Evolutionary conservation across 2,329 filamentous ascomycete species (phyloP), one percentile per base, ranked within the genome.

Genomic region (Alternaria gaisen): DNA sequence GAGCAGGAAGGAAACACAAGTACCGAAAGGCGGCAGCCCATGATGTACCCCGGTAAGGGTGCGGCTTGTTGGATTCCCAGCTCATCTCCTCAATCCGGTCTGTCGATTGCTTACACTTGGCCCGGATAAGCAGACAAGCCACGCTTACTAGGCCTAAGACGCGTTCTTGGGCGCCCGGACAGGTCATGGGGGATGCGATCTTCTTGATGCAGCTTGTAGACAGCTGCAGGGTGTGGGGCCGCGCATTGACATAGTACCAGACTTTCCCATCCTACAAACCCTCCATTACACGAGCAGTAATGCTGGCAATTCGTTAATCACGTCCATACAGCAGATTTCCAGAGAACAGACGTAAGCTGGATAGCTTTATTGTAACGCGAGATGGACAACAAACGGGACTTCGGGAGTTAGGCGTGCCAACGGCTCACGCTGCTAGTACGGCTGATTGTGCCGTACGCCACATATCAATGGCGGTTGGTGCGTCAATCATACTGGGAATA

Each of bases 401-500:
- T 9, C 20, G 20, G 20, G 10, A 36, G 14, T 38, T 9, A 36
- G 46, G 46, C 20, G 46, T 50, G 32, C 46, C 32, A 50, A 26
- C 46, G 46, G 20, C 46, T 36, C 46, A 28, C 20, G 20, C 36
- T 26, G 20, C 34, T 36, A 20, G 16, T 36, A 50, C 46, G 47
- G 55, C 16, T 41, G n/a, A 32, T 20, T 32, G 46, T 57, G 55
- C 55, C 30, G 40, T 51, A 40, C 55, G 47, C 47, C 55, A 52
- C 55, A 43, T 28, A 43, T 56, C 16, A 41, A 52, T 28, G 22
- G 42, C 18, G 30, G 41, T 30, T 56, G 53, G 42, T 22, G 22
- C 26, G 32, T 42, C 26, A 20, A 51, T 28, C 38, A 14, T n/a
- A 12, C 32, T 36, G 12, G 38, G 28, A 36, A 26, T 11, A 51